Evolutionary conservation across 495 filamentous ascomycete genomes (phyloP).

Genomic region (Clohesyomyces aquaticus): DNA sequence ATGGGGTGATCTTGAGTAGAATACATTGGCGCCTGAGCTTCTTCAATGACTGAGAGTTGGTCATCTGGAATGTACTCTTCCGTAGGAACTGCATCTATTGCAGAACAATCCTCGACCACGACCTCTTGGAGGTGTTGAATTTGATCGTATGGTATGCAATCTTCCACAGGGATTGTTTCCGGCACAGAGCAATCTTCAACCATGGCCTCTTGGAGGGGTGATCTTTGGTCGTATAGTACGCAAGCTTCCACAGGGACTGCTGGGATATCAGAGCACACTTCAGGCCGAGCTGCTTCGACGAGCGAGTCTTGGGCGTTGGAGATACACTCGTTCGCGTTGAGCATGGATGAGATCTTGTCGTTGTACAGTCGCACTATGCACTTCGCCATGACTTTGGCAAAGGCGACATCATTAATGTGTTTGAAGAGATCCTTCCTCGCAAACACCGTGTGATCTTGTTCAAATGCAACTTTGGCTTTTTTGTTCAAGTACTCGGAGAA

Average conservation of each 20-base stretch:
- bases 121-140: too few relatives aligned
- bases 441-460: slow-evolving; percentile 11
- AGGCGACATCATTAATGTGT: slow-evolving; percentile 18
- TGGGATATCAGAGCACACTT: not conserved
- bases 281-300: not conserved
- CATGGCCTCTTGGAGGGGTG: not conserved
- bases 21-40: too few relatives aligned
- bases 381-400: slow-evolving; percentile 12
- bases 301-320: not conserved
- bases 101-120: not conserved
- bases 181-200: not conserved
- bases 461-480: slow-evolving; percentile 15
- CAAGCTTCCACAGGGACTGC: slow-evolving; percentile 7
- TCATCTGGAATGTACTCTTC: too few relatives aligned
- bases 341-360: slow-evolving; percentile 7
- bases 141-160: too few relatives aligned
- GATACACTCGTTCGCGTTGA: slow-evolving; percentile 3
- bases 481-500: slow-evolving; percentile 18
- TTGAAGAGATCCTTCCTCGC: slow-evolving; percentile 6
- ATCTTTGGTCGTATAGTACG: not conserved
- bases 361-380: slow-evolving; percentile 17
- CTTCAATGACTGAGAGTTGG: too few relatives aligned
- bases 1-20: not conserved
- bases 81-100: too few relatives aligned
- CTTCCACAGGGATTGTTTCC: too few relatives aligned